These are phyloP conservation scores for Discostella stelligera DNA, from an alignment of 352 stramenopile genomes.

Conservation along the genomic window DNA sequence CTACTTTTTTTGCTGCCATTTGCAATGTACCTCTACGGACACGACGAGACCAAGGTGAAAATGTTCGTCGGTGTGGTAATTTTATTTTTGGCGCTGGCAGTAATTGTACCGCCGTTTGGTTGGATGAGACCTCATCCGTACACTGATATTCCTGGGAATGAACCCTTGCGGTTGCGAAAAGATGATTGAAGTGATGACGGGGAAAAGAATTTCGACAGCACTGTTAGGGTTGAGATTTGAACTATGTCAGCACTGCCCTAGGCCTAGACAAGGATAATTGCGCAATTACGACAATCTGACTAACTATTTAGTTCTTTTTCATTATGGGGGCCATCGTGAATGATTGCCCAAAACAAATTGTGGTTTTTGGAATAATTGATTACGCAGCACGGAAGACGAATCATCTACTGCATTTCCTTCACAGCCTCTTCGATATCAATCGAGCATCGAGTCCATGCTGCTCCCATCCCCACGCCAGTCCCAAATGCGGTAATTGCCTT, in stretches of 20 bases:
- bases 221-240: not conserved
- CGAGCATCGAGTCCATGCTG: slow-evolving; percentile 67
- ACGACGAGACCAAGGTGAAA: slow-evolving; percentile 33
- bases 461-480: slow-evolving; percentile 64
- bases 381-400: not conserved
- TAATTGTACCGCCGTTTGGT: slow-evolving; percentile 67
- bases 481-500: slow-evolving; percentile 74
- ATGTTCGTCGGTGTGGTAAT: slow-evolving; percentile 42
- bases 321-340: not conserved
- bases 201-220: not conserved
- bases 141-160: slow-evolving; percentile 67
- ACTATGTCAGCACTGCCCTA: not conserved
- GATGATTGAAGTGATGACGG: slow-evolving; percentile 4
- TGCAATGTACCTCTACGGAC: slow-evolving; percentile 52
- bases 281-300: too few species aligned
- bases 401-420: slow-evolving; percentile 40
- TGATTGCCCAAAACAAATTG: not conserved
- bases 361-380: not conserved
- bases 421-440: slow-evolving; percentile 76
- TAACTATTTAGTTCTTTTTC: too few species aligned
- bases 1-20: slow-evolving; percentile 74
- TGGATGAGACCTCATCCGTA: slow-evolving; percentile 78
- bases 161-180: slow-evolving; percentile 45
- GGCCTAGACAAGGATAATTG: too few species aligned
- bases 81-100: slow-evolving; percentile 48